phyloP scores from a whole-genome alignment of 129 eudicot genomes.

The Ambrosia artemisiifolia region DNA sequence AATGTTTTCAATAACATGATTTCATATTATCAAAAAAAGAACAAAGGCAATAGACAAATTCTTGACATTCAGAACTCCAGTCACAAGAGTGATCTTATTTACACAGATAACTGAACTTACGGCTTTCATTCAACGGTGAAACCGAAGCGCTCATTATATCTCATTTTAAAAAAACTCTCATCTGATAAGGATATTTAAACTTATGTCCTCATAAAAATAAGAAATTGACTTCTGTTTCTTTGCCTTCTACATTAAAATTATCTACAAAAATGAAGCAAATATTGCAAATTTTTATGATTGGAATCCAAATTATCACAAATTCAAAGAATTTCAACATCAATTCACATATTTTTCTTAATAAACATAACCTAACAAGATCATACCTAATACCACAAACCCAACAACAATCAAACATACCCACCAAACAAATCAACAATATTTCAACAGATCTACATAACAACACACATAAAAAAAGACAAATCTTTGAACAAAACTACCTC shows the following conservation, averaged over 20 bases:
- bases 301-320: background rate
- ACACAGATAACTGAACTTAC: background rate
- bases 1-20: too few species aligned
- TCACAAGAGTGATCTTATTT: too few species aligned
- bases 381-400: slow-evolving; percentile 8
- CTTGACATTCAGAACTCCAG: too few species aligned
- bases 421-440: background rate
- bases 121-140: background rate
- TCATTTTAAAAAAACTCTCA: background rate
- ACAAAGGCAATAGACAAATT: background rate
- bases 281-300: background rate
- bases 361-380: slow-evolving; percentile 1
- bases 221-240: too few species aligned
- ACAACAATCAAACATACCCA: background rate
- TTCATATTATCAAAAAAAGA: background rate
- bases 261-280: background rate
- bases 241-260: background rate
- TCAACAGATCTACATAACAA: background rate
- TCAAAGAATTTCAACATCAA: background rate
- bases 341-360: background rate
- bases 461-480: background rate
- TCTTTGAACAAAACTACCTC: slow-evolving; percentile 45
- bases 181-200: too few species aligned
- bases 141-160: background rate
- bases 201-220: too few species aligned